Conservation (phyloP, 257 asterid species). For the Solanum bukasovii region DNA sequence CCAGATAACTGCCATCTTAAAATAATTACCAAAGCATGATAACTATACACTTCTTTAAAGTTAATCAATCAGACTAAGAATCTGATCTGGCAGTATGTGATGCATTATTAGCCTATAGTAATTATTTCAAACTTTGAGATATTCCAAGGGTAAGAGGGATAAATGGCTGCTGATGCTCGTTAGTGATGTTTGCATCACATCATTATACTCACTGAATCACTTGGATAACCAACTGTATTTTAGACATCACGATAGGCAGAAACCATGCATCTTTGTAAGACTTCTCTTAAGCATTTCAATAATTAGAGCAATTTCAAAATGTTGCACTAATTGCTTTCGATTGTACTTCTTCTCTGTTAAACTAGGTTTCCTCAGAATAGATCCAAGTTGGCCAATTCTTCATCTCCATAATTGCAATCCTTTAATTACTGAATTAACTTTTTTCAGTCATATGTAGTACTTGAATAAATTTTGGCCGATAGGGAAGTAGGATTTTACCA, state of each 20-base stretch:
- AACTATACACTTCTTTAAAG: neutral
- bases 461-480: neutral
- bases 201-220: neutral
- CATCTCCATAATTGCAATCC: neutral
- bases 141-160: neutral
- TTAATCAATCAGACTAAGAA: neutral
- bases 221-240: neutral
- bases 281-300: neutral
- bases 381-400: neutral
- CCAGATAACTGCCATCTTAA: neutral
- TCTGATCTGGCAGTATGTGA: neutral
- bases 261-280: neutral
- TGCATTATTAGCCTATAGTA: neutral
- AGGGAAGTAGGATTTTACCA: constrained; percentile 43
- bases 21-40: neutral
- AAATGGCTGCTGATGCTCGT: neutral
- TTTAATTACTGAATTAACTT: neutral
- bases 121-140: neutral
- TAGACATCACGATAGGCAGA: neutral
- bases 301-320: neutral
- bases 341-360: neutral
- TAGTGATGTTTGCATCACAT: neutral
- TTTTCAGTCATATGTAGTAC: neutral
- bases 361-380: neutral
- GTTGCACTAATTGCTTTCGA: neutral